Evolutionary conservation across 345 rosid genomes (phyloP).

Genomic region (Populus alba): DNA sequence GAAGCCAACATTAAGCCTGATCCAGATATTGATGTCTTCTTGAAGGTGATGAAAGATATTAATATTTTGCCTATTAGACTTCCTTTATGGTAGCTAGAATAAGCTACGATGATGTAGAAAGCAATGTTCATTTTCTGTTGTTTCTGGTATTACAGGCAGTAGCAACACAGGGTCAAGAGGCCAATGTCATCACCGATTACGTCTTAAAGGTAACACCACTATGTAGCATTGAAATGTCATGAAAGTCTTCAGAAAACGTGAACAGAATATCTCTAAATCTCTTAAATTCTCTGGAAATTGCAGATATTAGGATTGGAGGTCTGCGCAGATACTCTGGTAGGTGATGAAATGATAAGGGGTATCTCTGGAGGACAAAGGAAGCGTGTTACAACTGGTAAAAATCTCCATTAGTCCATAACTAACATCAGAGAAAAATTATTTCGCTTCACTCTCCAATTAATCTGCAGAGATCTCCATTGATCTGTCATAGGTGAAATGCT

Average conservation of each 20-base stretch:
- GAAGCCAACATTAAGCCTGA: constrained; percentile 78
- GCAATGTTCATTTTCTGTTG: neutral
- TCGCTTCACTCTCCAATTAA: neutral
- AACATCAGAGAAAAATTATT: neutral
- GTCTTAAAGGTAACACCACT: constrained; percentile 53
- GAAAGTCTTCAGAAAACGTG: neutral
- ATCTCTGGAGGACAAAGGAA: constrained; percentile 84
- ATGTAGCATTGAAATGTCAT: neutral
- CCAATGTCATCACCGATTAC: constrained; percentile 76
- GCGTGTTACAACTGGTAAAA: constrained; percentile 74
- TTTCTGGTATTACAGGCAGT: constrained; percentile 40
- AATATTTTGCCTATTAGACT: neutral
- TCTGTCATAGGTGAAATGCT: constrained; percentile 58
- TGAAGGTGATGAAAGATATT: constrained; percentile 50
- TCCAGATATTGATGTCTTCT: constrained; percentile 72
- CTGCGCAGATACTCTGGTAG: constrained; percentile 70
- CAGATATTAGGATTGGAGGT: constrained; percentile 70
- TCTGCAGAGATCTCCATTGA: neutral
- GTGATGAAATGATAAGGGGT: constrained; percentile 72
- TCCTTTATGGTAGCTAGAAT: too few species aligned
- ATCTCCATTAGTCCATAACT: neutral
- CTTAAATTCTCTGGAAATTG: constrained; percentile 8
- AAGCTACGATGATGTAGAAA: neutral
- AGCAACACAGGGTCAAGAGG: constrained; percentile 45
- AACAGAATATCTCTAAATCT: neutral